Evolutionary conservation across 2,329 filamentous ascomycete genomes (phyloP), one percentile per base, ranked within the genome.

Genomic region (Fusarium aywerte): DNA sequence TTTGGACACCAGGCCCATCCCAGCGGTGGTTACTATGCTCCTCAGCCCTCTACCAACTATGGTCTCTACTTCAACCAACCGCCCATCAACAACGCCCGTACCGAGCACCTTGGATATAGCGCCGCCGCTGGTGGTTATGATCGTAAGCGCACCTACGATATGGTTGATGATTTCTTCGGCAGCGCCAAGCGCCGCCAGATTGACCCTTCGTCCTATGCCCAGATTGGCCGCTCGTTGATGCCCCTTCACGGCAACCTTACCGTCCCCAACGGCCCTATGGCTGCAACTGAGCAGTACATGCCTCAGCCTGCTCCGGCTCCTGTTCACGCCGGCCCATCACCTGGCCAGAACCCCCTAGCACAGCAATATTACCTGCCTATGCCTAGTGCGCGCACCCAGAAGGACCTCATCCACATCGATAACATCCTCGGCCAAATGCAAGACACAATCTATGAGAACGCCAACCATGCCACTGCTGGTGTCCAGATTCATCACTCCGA

Each of bases 341-440:
- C 88, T 74, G 86, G 90, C 38, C 89, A 92, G 77, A 81, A 80
- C 65, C 78, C 78, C 16, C 68, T 80, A 48, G 78, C 78, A 11
- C 92, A 94, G 74, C 97, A 97, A 81, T 92, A 93, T 65, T 85
- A 97, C 60, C 92, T 96, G 53, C 89, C 93, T 11, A 93, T 97
- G 83, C 89, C 89, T 45, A 96, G 93, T 73, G 85, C 96, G 56
- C 90, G 95, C 75, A 97, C 94, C 47, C 97, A 98, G 85, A 93
- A 89, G 77, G 96, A 99, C 77, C 84, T 99, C 40, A 83, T 97
- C 77, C 93, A 97, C 77, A 94, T 98, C 74, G 96, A 98, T 78
- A 91, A 93, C 75, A 92, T 98, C 78, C 87, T 99, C 55, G 93
- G 97, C 80, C 93, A 97, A 80, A 95, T 98, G 85, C 94, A 97